Percentiles rank a stretch among this genome's conserved stretches.
These are phyloP conservation scores for Tephrocybe sp. DNA, from an alignment of 768 basidiomycete genomes.

Conservation along the genomic window DNA sequence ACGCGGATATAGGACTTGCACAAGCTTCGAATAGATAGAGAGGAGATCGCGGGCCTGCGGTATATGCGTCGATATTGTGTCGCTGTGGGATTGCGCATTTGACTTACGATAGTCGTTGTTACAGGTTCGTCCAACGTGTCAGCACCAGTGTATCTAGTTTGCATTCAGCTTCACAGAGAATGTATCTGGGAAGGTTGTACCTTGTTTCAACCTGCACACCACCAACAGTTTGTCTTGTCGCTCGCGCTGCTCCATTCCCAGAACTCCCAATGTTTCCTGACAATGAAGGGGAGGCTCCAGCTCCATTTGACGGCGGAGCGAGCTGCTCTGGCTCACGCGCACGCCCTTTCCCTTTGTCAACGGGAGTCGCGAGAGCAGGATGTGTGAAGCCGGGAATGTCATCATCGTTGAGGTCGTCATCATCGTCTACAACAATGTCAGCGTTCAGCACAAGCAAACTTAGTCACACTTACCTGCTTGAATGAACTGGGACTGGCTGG, in stretches of 20 bases:
- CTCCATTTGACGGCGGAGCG: conserved; percentile 41
- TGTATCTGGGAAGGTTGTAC: conserved; percentile 36
- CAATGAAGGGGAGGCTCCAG: conserved; percentile 35
- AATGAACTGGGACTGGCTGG: conserved; percentile 74
- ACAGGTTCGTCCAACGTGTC: conserved; percentile 95
- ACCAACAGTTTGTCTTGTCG: conserved; percentile 70
- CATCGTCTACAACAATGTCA: conserved; percentile 54
- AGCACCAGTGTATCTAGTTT: conserved; percentile 68
- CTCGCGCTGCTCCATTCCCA: conserved; percentile 34
- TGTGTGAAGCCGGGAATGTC: conserved; percentile 78
- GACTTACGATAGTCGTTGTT: conserved; percentile 78
- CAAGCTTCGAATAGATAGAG: conserved; percentile 89
- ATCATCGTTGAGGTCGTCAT: conserved; percentile 83
- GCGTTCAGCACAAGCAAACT: background rate
- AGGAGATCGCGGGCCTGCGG: conserved; percentile 82
- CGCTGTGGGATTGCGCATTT: background rate
- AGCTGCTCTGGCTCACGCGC: conserved; percentile 57
- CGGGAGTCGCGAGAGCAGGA: conserved; percentile 51
- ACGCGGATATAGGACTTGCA: conserved; percentile 92
- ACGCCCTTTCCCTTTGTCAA: conserved; percentile 73
- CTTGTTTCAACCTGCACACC: conserved; percentile 88
- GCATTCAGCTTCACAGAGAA: background rate
- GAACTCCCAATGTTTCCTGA: conserved; percentile 75
- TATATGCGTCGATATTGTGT: conserved; percentile 7
- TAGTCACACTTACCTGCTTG: conserved; percentile 59